phyloP scores from a whole-genome alignment of 306 rosid genomes.

The Pyrus communis region DNA sequence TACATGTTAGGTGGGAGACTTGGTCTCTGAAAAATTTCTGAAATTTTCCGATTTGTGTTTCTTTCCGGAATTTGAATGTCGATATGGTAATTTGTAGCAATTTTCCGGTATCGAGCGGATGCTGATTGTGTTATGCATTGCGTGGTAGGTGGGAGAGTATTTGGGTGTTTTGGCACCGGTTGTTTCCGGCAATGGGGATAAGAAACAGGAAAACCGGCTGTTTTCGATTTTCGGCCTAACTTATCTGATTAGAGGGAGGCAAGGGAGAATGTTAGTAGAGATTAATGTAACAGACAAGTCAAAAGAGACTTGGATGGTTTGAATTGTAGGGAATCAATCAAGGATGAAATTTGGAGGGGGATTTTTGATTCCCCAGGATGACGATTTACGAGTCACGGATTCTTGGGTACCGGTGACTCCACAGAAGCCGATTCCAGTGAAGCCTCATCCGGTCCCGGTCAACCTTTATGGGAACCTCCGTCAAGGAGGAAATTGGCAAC shows the following conservation, averaged over 20 bases:
- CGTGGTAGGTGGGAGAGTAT: not conserved
- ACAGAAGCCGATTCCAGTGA: slow-evolving; percentile 30
- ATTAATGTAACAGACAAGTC: not conserved
- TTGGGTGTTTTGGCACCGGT: not conserved
- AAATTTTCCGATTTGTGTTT: not conserved
- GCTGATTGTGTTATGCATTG: not conserved
- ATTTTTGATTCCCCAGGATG: slow-evolving; percentile 20
- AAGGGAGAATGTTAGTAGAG: not conserved
- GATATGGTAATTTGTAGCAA: not conserved
- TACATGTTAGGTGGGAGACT: slow-evolving; percentile 13
- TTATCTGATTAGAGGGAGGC: not conserved
- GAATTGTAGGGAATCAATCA: slow-evolving; percentile 16
- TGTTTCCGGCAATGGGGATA: slow-evolving; percentile 3
- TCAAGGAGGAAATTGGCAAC: slow-evolving; percentile 24
- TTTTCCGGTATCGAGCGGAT: not conserved
- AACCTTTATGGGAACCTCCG: slow-evolving; percentile 24
- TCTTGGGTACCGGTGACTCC: slow-evolving; percentile 53
- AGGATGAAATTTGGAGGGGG: slow-evolving; percentile 37
- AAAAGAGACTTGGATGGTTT: not conserved
- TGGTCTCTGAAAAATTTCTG: slow-evolving; percentile 34
- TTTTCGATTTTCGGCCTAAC: not conserved
- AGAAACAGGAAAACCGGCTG: not conserved
- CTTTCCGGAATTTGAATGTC: too few relatives aligned
- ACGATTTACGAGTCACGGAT: slow-evolving; percentile 18
- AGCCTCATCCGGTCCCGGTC: slow-evolving; percentile 19